phyloP scores from a whole-genome alignment of 345 rosid species.

The Rubroshorea leprosula region DNA sequence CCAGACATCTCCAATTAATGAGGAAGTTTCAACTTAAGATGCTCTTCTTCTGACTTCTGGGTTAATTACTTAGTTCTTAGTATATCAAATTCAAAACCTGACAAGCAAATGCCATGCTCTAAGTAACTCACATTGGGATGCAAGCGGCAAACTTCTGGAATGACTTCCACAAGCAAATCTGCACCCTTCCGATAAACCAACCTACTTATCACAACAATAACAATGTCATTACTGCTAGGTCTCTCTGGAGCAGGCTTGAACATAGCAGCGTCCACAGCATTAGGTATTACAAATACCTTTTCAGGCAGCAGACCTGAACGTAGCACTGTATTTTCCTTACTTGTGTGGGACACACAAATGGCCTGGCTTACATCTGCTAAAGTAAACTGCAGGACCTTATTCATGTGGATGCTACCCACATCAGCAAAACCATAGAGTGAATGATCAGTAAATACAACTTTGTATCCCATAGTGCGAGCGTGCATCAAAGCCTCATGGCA shows the following conservation, averaged over 20 bases:
- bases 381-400: slow-evolving; percentile 88
- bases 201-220: slow-evolving; percentile 89
- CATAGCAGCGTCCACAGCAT: slow-evolving; percentile 99
- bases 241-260: slow-evolving; percentile 65
- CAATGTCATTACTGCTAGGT: slow-evolving; percentile 48
- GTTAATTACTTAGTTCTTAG: no score
- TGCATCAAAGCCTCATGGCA: slow-evolving; percentile 96
- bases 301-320: slow-evolving; percentile 81
- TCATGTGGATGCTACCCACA: slow-evolving; percentile 96
- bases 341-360: slow-evolving; percentile 92
- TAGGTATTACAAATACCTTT: slow-evolving; percentile 84
- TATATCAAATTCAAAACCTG: not conserved
- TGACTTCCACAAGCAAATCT: slow-evolving; percentile 93
- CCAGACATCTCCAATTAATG: no score
- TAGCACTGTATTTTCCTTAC: slow-evolving; percentile 92
- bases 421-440: slow-evolving; percentile 90
- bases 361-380: slow-evolving; percentile 95
- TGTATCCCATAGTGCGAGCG: slow-evolving; percentile 86
- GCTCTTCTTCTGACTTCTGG: no score
- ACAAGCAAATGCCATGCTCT: no score
- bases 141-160: slow-evolving; percentile 76
- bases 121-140: slow-evolving; percentile 63
- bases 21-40: no score
- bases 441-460: slow-evolving; percentile 88
- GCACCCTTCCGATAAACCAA: slow-evolving; percentile 95